Conservation (phyloP, 1,284 basidiomycete genomes). For the Trichosporon sp. region DNA sequence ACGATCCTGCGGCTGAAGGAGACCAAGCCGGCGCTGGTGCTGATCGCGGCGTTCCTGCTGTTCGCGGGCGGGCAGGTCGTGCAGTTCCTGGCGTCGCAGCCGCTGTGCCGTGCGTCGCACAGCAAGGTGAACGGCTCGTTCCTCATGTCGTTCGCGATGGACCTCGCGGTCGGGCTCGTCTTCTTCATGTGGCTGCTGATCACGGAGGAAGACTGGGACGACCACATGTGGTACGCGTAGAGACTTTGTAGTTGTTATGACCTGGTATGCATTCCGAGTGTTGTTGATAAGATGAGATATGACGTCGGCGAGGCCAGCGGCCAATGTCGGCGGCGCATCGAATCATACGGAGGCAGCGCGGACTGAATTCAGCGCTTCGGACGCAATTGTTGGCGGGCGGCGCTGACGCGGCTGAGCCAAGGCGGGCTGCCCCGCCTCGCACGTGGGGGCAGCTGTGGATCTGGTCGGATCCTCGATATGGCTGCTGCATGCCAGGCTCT, state of each 20-base stretch:
- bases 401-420: too few species aligned
- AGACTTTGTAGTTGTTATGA: neutral
- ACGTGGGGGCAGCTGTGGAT: neutral
- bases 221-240: slow-evolving; percentile 3
- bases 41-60: slow-evolving; percentile 48
- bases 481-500: neutral
- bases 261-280: neutral
- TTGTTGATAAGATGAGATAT: neutral
- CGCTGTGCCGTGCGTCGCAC: slow-evolving; percentile 58
- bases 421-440: neutral
- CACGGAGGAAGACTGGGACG: slow-evolving; percentile 4
- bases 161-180: neutral
- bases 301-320: neutral
- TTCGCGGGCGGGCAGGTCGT: slow-evolving; percentile 71
- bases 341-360: too few species aligned
- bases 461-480: neutral
- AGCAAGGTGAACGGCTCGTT: neutral
- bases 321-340: neutral
- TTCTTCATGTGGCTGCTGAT: neutral
- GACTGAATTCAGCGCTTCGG: neutral
- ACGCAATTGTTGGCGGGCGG: too few species aligned
- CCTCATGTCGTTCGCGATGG: neutral
- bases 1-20: slow-evolving; percentile 67
- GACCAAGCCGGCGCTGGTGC: slow-evolving; percentile 54
- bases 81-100: slow-evolving; percentile 68